phyloP scores from a whole-genome alignment of 2,329 filamentous ascomycete species.

The Penicillium vulpinum region DNA sequence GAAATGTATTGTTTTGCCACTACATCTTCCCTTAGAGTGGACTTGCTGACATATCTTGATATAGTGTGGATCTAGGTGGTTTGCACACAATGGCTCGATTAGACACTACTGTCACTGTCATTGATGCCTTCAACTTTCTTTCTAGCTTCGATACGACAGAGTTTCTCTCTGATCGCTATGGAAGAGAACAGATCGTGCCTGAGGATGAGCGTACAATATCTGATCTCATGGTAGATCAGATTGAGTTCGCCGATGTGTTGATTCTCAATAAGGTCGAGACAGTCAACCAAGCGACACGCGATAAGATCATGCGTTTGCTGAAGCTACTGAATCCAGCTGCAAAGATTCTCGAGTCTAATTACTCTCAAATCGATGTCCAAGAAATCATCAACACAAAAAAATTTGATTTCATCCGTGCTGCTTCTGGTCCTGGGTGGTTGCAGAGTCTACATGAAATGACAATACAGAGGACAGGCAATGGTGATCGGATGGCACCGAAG shows the following conservation, averaged over 20 bases:
- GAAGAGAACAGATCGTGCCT: constrained; percentile 58
- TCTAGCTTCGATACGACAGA: constrained; percentile 71
- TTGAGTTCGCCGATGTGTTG: constrained; percentile 74
- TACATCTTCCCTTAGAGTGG: constrained; percentile 5
- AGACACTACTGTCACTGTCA: constrained; percentile 71
- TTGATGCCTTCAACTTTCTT: constrained; percentile 72
- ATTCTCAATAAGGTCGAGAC: constrained; percentile 70
- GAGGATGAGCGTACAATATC: constrained; percentile 74
- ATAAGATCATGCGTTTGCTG: constrained; percentile 55
- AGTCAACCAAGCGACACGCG: constrained; percentile 50
- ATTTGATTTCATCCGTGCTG: constrained; percentile 65
- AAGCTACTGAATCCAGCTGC: constrained; percentile 66
- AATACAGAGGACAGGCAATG: constrained; percentile 56
- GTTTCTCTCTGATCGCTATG: constrained; percentile 63
- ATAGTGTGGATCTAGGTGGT: constrained; percentile 58
- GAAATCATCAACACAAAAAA: constrained; percentile 66
- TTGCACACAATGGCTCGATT: constrained; percentile 65
- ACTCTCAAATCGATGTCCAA: constrained; percentile 60
- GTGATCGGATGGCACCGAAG: constrained; percentile 61
- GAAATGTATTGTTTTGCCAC: constrained; percentile 46
- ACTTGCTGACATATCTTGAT: constrained; percentile 1
- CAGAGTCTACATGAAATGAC: constrained; percentile 69
- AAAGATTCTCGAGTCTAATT: constrained; percentile 62
- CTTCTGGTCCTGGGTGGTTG: constrained; percentile 68
- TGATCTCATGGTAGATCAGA: constrained; percentile 74